Evolutionary conservation across 83 land plant genomes (phyloP).

Genomic region (Picea abies): DNA sequence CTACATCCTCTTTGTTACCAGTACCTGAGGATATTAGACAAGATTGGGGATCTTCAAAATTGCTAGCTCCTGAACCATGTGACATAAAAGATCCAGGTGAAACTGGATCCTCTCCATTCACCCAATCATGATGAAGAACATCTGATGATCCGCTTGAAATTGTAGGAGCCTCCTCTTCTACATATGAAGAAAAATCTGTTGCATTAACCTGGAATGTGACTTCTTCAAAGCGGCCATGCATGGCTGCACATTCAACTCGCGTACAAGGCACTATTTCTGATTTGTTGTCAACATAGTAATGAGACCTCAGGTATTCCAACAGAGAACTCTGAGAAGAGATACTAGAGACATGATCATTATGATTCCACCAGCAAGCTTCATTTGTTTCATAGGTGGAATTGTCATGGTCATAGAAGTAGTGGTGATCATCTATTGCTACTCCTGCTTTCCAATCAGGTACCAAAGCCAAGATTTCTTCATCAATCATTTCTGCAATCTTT

Average conservation of each 20-base stretch:
- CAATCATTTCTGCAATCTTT: conserved; percentile 74
- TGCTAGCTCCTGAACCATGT: conserved; percentile 1
- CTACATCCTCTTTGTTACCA: conserved; percentile 5
- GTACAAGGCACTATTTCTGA: conserved; percentile 36
- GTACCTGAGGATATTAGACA: background rate
- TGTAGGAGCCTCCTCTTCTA: conserved; percentile 10
- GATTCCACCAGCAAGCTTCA: conserved; percentile 19
- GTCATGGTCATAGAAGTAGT: background rate
- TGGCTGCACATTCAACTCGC: conserved; percentile 38
- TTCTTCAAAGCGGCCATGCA: conserved; percentile 76
- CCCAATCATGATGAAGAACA: conserved; percentile 11
- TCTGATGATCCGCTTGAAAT: conserved; percentile 17
- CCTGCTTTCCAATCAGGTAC: conserved; percentile 66
- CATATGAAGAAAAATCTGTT: conserved; percentile 24
- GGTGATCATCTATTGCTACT: conserved; percentile 27
- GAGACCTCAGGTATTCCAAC: conserved; percentile 19
- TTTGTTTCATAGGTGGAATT: background rate
- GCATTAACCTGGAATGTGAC: conserved; percentile 56
- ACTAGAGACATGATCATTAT: conserved; percentile 36
- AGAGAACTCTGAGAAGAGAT: conserved; percentile 27
- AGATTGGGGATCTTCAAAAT: background rate
- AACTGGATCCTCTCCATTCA: conserved; percentile 3
- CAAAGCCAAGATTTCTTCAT: conserved; percentile 57
- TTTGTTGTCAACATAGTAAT: conserved; percentile 19
- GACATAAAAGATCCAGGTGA: background rate